Percentiles rank a stretch among this genome's conserved stretches.
Conservation (phyloP, 1,139 yeast species). For the Suzukiozyma palmioleophila region DNA sequence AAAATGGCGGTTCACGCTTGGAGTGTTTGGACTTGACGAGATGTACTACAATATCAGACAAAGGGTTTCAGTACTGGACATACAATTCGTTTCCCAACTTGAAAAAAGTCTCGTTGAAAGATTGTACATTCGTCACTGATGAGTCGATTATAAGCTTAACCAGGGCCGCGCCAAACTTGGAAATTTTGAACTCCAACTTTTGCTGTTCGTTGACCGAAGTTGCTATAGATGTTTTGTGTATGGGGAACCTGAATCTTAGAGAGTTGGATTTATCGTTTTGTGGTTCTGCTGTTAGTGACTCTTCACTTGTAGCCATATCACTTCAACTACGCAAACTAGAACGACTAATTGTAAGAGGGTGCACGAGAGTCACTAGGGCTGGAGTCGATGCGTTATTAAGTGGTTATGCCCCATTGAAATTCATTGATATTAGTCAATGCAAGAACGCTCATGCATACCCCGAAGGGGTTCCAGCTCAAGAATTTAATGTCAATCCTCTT, state of each 20-base stretch:
- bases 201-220: slow-evolving; percentile 73
- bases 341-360: slow-evolving; percentile 55
- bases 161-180: slow-evolving; percentile 54
- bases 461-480: slow-evolving; percentile 53
- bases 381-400: slow-evolving; percentile 65
- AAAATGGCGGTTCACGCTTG: slow-evolving; percentile 52
- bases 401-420: slow-evolving; percentile 50
- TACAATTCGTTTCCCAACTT: slow-evolving; percentile 50
- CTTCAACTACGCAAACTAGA: slow-evolving; percentile 47
- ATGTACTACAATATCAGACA: slow-evolving; percentile 74
- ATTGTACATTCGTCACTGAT: slow-evolving; percentile 72
- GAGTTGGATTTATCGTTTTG: slow-evolving; percentile 64
- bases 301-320: slow-evolving; percentile 60
- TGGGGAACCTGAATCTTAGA: slow-evolving; percentile 56
- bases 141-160: slow-evolving; percentile 59
- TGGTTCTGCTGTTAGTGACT: slow-evolving; percentile 76
- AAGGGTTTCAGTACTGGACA: slow-evolving; percentile 66
- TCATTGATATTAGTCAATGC: slow-evolving; percentile 66
- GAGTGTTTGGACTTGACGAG: slow-evolving; percentile 61
- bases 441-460: slow-evolving; percentile 56
- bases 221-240: slow-evolving; percentile 59
- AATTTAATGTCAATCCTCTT: slow-evolving; percentile 45
- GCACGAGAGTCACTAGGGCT: slow-evolving; percentile 69
- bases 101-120: slow-evolving; percentile 52
- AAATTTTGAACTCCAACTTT: slow-evolving; percentile 57